A percentile compares a stretch with the other conserved stretches of the same genome.
Conservation (phyloP, 1,284 basidiomycete species). For the Rhodofomes roseus region DNA sequence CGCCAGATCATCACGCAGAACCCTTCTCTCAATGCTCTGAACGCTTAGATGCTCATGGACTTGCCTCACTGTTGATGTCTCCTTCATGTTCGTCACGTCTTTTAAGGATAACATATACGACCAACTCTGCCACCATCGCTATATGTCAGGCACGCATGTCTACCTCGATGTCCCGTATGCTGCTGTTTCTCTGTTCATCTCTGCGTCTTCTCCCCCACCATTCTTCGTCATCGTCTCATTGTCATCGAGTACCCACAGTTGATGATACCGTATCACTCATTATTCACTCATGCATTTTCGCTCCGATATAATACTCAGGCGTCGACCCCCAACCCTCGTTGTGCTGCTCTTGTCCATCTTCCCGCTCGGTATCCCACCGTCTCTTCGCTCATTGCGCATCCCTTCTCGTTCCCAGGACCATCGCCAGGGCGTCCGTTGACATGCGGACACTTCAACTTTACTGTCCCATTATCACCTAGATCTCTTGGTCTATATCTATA, state of each 20-base stretch:
- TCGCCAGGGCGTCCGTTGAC: not conserved
- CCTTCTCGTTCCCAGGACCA: conserved; percentile 9
- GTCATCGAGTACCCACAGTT: conserved; percentile 26
- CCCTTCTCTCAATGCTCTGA: conserved; percentile 51
- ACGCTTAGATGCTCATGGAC: conserved; percentile 22
- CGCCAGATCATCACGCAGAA: conserved; percentile 74
- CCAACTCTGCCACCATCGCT: conserved; percentile 23
- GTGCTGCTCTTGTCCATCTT: conserved; percentile 20
- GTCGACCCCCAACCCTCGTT: conserved; percentile 18
- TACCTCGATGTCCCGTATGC: conserved; percentile 25
- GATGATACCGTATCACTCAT: conserved; percentile 32
- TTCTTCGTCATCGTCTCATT: conserved; percentile 14
- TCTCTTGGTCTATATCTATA: conserved; percentile 28
- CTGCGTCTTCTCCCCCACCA: conserved; percentile 2
- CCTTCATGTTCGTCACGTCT: conserved; percentile 18
- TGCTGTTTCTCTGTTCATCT: conserved; percentile 16
- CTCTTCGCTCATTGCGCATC: conserved; percentile 17
- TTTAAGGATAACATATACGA: conserved; percentile 22
- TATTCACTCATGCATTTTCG: conserved; percentile 27
- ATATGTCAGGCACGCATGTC: conserved; percentile 16
- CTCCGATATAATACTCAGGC: conserved; percentile 19
- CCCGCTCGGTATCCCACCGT: conserved; percentile 13
- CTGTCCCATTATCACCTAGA: conserved; percentile 25
- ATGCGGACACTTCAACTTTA: conserved; percentile 8
- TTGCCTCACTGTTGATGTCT: conserved; percentile 5